Conservation (phyloP, 306 rosid genomes). For the Rubus parviflorus region DNA sequence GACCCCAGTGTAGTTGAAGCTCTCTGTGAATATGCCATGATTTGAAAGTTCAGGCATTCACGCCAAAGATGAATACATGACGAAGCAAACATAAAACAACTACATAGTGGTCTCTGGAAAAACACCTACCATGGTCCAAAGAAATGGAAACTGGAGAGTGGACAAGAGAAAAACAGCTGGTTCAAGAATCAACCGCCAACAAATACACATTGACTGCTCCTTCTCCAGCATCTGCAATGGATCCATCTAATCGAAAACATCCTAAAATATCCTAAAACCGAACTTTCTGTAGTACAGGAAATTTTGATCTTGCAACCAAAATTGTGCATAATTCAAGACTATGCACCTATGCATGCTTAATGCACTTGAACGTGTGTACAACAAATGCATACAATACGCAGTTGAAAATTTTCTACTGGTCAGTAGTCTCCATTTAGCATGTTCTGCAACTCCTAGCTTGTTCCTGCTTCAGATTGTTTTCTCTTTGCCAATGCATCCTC, state of each 20-base stretch:
- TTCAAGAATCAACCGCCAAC: neutral
- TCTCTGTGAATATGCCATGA: neutral
- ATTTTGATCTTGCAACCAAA: neutral
- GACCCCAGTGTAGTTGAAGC: neutral
- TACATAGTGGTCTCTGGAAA: neutral
- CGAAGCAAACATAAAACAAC: neutral
- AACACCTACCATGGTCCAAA: neutral
- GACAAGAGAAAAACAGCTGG: neutral
- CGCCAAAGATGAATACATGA: neutral
- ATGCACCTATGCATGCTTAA: neutral
- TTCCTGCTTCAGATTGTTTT: conserved; percentile 35
- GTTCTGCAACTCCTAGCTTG: conserved; percentile 31
- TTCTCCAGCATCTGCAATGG: neutral
- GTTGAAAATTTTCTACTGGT: neutral
- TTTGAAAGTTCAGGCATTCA: neutral
- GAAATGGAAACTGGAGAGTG: neutral
- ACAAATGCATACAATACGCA: neutral
- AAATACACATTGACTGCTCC: neutral
- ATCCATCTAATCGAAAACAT: neutral
- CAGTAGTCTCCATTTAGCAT: conserved; percentile 18
- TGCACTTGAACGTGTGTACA: neutral
- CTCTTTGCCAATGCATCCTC: conserved; percentile 76
- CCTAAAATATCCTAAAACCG: neutral
- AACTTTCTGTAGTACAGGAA: neutral
- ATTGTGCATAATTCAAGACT: neutral